These are phyloP conservation scores for Akanthomyces dipterigenus DNA, from an alignment of 2,329 filamentous ascomycete genomes.

Conservation along the genomic window DNA sequence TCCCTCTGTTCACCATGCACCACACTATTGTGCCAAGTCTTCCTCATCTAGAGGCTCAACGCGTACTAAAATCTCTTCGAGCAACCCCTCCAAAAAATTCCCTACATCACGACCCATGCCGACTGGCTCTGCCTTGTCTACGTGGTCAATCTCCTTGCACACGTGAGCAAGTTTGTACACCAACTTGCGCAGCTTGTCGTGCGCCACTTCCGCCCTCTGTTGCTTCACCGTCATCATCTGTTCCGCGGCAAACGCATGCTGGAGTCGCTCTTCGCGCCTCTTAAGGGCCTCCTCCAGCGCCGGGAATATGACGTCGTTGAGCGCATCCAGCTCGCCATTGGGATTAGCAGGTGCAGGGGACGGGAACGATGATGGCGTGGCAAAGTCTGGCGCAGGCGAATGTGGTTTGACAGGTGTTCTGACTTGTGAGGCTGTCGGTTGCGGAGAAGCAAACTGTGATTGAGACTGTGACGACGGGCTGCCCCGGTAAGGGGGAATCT, in stretches of 20 bases:
- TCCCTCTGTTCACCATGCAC: background rate
- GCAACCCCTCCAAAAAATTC: conserved; percentile 81
- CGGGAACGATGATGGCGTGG: conserved; percentile 45
- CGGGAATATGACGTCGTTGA: conserved; percentile 87
- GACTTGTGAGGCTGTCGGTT: conserved; percentile 10
- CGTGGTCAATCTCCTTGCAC: conserved; percentile 85
- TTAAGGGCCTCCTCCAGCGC: conserved; percentile 87
- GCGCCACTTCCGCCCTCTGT: conserved; percentile 62
- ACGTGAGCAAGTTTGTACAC: conserved; percentile 77
- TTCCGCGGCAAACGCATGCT: conserved; percentile 20
- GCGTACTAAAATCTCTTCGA: conserved; percentile 88
- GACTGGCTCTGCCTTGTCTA: conserved; percentile 78
- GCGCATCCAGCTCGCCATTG: conserved; percentile 70
- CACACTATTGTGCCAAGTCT: conserved; percentile 27
- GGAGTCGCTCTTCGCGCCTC: conserved; percentile 60
- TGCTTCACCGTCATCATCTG: conserved; percentile 51
- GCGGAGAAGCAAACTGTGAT: conserved; percentile 14
- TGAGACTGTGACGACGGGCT: conserved; percentile 25
- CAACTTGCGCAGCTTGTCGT: conserved; percentile 74
- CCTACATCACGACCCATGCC: conserved; percentile 90
- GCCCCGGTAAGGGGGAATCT: conserved; percentile 50
- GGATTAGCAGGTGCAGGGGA: conserved; percentile 49
- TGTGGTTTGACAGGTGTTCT: conserved; percentile 23
- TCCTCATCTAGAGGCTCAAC: conserved; percentile 82
- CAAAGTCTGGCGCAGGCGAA: conserved; percentile 25